Conservation (phyloP, 768 basidiomycete species). For the Amanita phalloides region DNA sequence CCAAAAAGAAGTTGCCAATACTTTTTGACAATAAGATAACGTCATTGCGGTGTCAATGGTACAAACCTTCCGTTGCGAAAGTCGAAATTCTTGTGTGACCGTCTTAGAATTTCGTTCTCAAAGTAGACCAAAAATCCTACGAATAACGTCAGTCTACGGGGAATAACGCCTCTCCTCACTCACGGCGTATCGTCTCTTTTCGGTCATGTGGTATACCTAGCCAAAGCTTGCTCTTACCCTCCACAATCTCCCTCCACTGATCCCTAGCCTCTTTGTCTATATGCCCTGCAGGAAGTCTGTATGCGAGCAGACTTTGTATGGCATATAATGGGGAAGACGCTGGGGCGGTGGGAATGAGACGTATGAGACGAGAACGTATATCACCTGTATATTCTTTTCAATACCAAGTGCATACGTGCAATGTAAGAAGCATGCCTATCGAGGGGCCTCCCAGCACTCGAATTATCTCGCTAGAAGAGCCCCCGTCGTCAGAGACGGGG, state of each 20-base stretch:
- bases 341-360: constrained; percentile 66
- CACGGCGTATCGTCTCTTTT: constrained; percentile 87
- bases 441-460: constrained; percentile 84
- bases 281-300: constrained; percentile 63
- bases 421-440: constrained; percentile 38
- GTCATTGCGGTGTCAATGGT: background rate
- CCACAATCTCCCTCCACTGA: constrained; percentile 89
- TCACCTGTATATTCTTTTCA: constrained; percentile 41
- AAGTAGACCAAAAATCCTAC: constrained; percentile 89
- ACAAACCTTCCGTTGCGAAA: constrained; percentile 79
- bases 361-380: constrained; percentile 80
- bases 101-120: constrained; percentile 75
- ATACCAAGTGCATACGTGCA: background rate
- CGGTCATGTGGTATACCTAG: constrained; percentile 77
- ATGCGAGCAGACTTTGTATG: constrained; percentile 67
- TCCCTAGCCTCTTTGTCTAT: constrained; percentile 70
- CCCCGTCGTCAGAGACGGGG: constrained; percentile 93
- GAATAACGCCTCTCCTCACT: background rate
- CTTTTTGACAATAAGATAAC: constrained; percentile 21
- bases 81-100: constrained; percentile 91
- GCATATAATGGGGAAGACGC: constrained; percentile 54
- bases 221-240: constrained; percentile 79
- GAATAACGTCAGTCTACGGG: background rate
- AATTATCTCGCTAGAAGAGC: constrained; percentile 91
- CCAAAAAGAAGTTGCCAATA: constrained; percentile 86